Conservation (phyloP, 2,329 filamentous ascomycete species). For the Zasmidium citrigriseum region DNA sequence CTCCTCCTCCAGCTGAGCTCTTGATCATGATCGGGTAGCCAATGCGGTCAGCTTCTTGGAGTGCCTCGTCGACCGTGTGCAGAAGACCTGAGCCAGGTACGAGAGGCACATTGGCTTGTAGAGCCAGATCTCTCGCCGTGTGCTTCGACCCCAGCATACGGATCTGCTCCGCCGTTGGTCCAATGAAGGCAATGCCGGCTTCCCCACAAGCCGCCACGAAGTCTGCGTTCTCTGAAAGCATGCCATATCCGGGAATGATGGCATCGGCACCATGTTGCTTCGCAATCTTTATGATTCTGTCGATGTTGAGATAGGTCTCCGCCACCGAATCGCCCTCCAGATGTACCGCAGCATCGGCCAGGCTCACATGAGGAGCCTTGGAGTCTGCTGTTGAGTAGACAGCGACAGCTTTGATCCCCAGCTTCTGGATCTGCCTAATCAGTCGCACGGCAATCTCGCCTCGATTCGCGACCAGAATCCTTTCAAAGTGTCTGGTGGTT, state of each 20-base stretch:
- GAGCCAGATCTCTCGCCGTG: slow-evolving; percentile 29
- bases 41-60: slow-evolving; percentile 28
- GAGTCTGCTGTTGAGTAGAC: too few species aligned
- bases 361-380: too few species aligned
- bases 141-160: slow-evolving; percentile 37
- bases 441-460: too few species aligned
- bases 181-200: slow-evolving; percentile 38
- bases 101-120: slow-evolving; percentile 33
- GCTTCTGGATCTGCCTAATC: too few species aligned
- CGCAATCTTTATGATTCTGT: slow-evolving; percentile 32
- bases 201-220: slow-evolving; percentile 32
- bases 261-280: slow-evolving; percentile 28
- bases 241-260: slow-evolving; percentile 40
- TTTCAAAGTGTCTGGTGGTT: too few species aligned
- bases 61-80: too few species aligned
- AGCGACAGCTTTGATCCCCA: too few species aligned
- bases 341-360: too few species aligned
- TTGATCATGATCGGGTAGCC: slow-evolving; percentile 49
- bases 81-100: too few species aligned
- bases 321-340: too few species aligned
- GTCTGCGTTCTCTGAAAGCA: slow-evolving; percentile 37
- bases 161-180: slow-evolving; percentile 35
- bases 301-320: slow-evolving; percentile 38
- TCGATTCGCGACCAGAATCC: too few species aligned
- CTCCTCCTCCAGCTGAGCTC: slow-evolving; percentile 51